Evolutionary conservation across 2,329 filamentous ascomycete genomes (phyloP).

Genomic region (Microascus cirrosus): DNA sequence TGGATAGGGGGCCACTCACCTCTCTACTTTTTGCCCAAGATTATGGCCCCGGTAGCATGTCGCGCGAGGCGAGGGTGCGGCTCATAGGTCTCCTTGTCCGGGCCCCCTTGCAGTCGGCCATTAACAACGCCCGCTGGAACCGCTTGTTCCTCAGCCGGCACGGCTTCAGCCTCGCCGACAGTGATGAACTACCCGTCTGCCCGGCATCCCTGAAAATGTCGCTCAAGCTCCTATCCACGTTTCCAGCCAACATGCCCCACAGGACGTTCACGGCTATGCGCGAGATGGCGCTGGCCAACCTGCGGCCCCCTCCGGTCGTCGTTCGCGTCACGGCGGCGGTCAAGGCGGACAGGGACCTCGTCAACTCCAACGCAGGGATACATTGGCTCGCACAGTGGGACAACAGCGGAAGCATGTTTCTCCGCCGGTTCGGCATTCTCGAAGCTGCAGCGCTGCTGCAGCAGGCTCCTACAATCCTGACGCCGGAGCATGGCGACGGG

Average conservation of each 20-base stretch:
- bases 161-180: neutral
- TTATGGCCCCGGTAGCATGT: neutral
- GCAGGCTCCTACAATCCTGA: neutral
- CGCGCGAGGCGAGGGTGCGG: neutral
- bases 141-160: neutral
- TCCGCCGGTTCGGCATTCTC: neutral
- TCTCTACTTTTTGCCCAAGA: neutral
- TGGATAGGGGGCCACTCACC: conserved; percentile 9
- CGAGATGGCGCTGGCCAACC: conserved; percentile 10
- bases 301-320: conserved; percentile 12
- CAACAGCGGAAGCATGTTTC: neutral
- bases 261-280: conserved; percentile 10
- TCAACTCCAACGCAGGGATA: conserved; percentile 14
- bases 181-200: neutral
- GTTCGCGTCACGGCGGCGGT: conserved; percentile 12
- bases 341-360: conserved; percentile 11
- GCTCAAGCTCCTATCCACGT: neutral
- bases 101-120: neutral
- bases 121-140: neutral
- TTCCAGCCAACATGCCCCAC: neutral
- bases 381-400: conserved; percentile 18
- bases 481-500: neutral
- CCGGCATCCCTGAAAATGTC: neutral
- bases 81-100: neutral
- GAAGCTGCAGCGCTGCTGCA: neutral